A percentile compares a stretch with the other conserved stretches of the same genome.
Conservation (phyloP, 2,329 filamentous ascomycete species). For the Ceratocystis ficicola region DNA sequence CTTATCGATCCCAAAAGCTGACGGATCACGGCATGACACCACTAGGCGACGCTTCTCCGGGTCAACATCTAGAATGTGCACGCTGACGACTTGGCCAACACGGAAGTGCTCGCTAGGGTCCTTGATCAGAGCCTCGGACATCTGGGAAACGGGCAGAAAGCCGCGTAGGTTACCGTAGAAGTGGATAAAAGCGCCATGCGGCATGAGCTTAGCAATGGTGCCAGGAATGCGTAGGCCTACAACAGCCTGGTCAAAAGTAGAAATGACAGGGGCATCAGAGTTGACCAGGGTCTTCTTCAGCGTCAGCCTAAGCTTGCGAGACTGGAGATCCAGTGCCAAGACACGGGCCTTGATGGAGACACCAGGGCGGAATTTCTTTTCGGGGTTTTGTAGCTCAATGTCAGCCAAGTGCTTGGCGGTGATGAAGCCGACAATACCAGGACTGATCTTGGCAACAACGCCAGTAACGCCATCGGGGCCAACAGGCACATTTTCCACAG, state of each 20-base stretch:
- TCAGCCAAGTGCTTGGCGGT: constrained; percentile 82
- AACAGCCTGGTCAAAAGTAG: constrained; percentile 59
- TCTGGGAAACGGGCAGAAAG: constrained; percentile 86
- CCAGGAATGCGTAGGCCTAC: constrained; percentile 70
- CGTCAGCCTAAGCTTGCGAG: constrained; percentile 71
- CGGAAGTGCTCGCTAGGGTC: constrained; percentile 84
- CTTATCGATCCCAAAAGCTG: constrained; percentile 60
- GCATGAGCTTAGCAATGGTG: constrained; percentile 70
- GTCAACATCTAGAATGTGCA: constrained; percentile 75
- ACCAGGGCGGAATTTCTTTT: constrained; percentile 89
- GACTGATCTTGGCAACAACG: constrained; percentile 69
- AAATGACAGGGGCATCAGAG: constrained; percentile 69
- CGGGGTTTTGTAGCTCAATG: constrained; percentile 74
- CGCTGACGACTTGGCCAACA: constrained; percentile 78
- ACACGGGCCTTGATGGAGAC: constrained; percentile 75
- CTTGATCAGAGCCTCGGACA: constrained; percentile 93
- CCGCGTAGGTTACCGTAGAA: constrained; percentile 78
- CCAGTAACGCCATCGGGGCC: constrained; percentile 67
- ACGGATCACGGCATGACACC: constrained; percentile 86
- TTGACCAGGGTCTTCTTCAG: constrained; percentile 92
- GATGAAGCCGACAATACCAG: constrained; percentile 81
- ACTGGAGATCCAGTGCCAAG: constrained; percentile 62
- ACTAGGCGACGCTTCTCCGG: constrained; percentile 58
- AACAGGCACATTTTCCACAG: constrained; percentile 72
- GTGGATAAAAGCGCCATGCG: constrained; percentile 73